phyloP scores from a whole-genome alignment of 2,329 filamentous ascomycete species.

The Blumeria graminis region DNA sequence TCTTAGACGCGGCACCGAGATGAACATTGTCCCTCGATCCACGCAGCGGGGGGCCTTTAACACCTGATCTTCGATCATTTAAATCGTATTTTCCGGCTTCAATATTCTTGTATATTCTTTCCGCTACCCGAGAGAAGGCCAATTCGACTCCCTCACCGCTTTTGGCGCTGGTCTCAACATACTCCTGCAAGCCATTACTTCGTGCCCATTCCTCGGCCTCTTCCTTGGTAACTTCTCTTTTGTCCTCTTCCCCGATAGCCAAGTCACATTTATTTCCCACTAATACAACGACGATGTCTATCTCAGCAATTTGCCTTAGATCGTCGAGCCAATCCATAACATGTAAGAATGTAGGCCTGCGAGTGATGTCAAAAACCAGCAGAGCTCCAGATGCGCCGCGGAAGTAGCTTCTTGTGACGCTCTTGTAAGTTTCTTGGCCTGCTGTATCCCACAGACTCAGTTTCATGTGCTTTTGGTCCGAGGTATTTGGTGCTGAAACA shows the following conservation, averaged over 20 bases:
- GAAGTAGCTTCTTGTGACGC: constrained; percentile 68
- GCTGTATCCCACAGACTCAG: constrained; percentile 88
- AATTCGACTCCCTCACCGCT: constrained; percentile 82
- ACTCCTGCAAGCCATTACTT: constrained; percentile 66
- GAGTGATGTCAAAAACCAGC: constrained; percentile 84
- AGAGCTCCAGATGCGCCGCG: constrained; percentile 45
- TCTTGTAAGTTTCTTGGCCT: constrained; percentile 93
- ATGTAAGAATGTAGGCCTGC: constrained; percentile 62
- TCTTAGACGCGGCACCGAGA: constrained; percentile 14
- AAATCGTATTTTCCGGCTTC: constrained; percentile 77
- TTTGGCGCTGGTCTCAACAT: constrained; percentile 92
- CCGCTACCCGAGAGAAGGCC: constrained; percentile 80
- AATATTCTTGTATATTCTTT: constrained; percentile 91
- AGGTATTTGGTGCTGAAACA: constrained; percentile 10
- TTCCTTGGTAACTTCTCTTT: constrained; percentile 53
- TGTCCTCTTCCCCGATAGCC: constrained; percentile 29
- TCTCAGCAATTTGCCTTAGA: constrained; percentile 80
- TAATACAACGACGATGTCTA: constrained; percentile 79
- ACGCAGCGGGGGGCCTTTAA: constrained; percentile 45
- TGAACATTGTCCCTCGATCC: constrained; percentile 21
- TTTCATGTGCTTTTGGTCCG: constrained; percentile 59
- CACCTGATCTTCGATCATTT: constrained; percentile 75
- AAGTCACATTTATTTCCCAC: constrained; percentile 93
- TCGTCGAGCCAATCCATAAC: constrained; percentile 88
- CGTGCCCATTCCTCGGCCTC: constrained; percentile 83